Evolutionary conservation across 2,329 filamentous ascomycete species (phyloP), one percentile per base, ranked within the genome.

Genomic region (Bipolaris cookei): DNA sequence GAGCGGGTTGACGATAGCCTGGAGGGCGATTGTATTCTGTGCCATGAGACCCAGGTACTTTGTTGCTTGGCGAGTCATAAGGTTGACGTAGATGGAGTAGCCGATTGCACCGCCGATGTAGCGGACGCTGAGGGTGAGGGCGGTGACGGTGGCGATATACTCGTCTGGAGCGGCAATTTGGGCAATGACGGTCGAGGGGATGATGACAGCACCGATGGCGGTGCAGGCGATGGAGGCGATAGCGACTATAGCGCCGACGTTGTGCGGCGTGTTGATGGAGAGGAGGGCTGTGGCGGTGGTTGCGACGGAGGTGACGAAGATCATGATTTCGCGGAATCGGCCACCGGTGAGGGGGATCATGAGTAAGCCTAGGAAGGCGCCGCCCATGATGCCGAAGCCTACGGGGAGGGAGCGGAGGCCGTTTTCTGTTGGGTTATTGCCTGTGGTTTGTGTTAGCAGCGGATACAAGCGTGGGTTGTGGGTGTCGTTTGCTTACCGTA

Each of bases 91-190:
- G 3, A 79, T 67, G n/a, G 82, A 81, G 69, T 87, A 89, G 32
- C 86, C 88, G 57, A 90, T 83, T 11, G 84, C 82, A 28, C 88
- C 88, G 44, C 88, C 88, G 34, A 90, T 82, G 52, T 89, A 86
- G 35, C 88, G 86, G 62, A 90, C 85, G n/a, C 86, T 83, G 35
- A 90, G 82, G 0, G 88, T 90, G 20, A 91, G 78, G 5, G 88
- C 87, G 1, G 87, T 84, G 43, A 90, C 82, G 2, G 88, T 90
- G 6, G 86, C 88, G 61, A 91, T 90, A 5, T 90, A 80, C 52
- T 90, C 87, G 67, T 88, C 85, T 0, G 88, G 87, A 59, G 86
- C 89, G 63, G 90, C 86, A 64, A 90, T 89, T 8, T 86, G 87
- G 6, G 86, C 85, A 55, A 90, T 88, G 63, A 90, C 88, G 1